A percentile compares a stretch with the other conserved stretches of the same genome.
These are phyloP conservation scores for Sphaerobolus stellatus DNA, from an alignment of 1,284 basidiomycete species.

Conservation along the genomic window DNA sequence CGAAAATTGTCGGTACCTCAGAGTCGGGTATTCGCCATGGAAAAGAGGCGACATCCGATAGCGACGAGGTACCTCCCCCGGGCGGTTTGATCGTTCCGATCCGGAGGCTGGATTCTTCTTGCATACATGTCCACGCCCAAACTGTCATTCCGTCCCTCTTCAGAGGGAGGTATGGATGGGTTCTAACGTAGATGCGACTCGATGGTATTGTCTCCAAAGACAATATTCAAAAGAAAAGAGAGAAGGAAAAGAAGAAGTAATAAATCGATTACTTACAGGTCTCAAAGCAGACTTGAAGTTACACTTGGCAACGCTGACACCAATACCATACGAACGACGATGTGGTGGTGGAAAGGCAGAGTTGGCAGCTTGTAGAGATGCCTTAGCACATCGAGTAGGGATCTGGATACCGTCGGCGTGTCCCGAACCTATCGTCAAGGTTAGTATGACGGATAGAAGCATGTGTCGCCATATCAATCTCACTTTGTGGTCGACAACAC, in stretches of 20 bases:
- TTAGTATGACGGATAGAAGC: background rate
- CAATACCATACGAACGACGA: conserved; percentile 74
- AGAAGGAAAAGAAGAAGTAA: conserved; percentile 17
- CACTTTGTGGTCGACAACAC: conserved; percentile 81
- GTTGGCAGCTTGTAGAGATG: conserved; percentile 54
- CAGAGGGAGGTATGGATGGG: conserved; percentile 48
- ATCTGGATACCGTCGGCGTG: conserved; percentile 64
- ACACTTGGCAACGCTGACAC: conserved; percentile 63
- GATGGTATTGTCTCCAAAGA: background rate
- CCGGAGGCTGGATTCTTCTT: conserved; percentile 52
- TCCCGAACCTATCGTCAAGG: conserved; percentile 54
- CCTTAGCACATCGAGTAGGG: conserved; percentile 67
- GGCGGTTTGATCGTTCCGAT: conserved; percentile 61
- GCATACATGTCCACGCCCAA: conserved; percentile 87
- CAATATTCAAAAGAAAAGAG: conserved; percentile 13
- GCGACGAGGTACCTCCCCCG: conserved; percentile 63
- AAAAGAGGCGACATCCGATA: conserved; percentile 65
- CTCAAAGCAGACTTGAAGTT: conserved; percentile 85
- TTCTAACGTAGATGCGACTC: conserved; percentile 69
- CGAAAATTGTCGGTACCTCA: conserved; percentile 60
- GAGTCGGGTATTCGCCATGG: conserved; percentile 66
- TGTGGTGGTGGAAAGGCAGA: conserved; percentile 49
- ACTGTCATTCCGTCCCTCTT: conserved; percentile 60
- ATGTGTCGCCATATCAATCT: conserved; percentile 14
- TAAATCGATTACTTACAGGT: too few relatives aligned